phyloP scores from a whole-genome alignment of 345 rosid species.

The Raphanus raphanistrum region DNA sequence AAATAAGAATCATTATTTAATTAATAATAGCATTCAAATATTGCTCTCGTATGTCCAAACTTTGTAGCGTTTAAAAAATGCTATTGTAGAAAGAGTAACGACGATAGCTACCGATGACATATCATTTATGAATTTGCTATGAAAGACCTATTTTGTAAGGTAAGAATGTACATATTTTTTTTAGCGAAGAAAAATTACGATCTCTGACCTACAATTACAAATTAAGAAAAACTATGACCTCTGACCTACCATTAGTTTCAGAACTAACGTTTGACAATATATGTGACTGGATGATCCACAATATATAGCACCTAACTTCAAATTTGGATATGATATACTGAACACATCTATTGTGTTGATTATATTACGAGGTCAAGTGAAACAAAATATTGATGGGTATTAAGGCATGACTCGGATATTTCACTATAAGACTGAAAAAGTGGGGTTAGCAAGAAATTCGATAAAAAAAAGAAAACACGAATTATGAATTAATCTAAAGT shows the following conservation, averaged over 20 bases:
- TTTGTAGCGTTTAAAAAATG: too few relatives aligned
- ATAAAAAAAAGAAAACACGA: not conserved
- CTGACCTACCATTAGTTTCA: not conserved
- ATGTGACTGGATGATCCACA: not conserved
- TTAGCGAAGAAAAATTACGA: not conserved
- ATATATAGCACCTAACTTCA: not conserved
- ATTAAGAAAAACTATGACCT: not conserved
- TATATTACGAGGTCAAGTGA: slow-evolving; percentile 4
- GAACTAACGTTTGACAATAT: not conserved
- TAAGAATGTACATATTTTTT: too few relatives aligned
- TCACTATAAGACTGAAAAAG: slow-evolving; percentile 20
- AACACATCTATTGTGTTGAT: not conserved
- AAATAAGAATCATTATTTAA: too few relatives aligned
- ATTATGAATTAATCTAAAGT: slow-evolving; percentile 1
- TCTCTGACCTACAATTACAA: not conserved
- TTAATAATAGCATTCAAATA: too few relatives aligned
- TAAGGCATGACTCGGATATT: slow-evolving; percentile 11
- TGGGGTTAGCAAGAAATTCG: not conserved
- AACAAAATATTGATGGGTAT: slow-evolving; percentile 14
- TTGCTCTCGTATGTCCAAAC: too few relatives aligned
- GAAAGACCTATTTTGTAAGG: too few relatives aligned
- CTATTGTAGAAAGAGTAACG: too few relatives aligned
- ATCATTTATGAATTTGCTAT: too few relatives aligned
- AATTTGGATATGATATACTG: slow-evolving; percentile 3
- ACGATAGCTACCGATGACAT: too few relatives aligned